Evolutionary conservation across 2,329 filamentous ascomycete species (phyloP), one percentile per base, ranked within the genome.

Genomic region (Aspergillus sp.): DNA sequence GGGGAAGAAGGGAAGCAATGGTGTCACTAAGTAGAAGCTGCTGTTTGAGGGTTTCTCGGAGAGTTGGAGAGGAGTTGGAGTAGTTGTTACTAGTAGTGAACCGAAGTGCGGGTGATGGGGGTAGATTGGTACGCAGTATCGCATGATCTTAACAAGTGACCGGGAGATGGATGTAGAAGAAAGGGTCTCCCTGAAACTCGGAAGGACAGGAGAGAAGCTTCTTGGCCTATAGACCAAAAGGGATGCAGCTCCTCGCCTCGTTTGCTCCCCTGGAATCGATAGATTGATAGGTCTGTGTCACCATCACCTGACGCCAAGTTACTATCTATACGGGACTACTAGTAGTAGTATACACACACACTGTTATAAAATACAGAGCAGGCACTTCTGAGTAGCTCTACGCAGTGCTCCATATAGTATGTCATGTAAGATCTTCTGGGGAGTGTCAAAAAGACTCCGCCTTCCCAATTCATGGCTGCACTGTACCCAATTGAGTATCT

Each of bases 81-180:
- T 44, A 32, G 15, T 23, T 54, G n/a, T 23, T 21, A 44, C 19
- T 17, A 17, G n/a, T 11, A 7, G 10, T 11, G 6, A 10, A 23
- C 8, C 1, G 49, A 6, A n/a, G 17, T 21, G 17, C 32, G 49
- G 49, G 11, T 15, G n/a, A 17, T 17, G 8, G 30, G 10, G 21
- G 13, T 41, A 54, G 36, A 55, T 25, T 19, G 8, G 19, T 19
- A 27, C 17, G n/a, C 8, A 17, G 39, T 13, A 55, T 19, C 53
- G 53, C 39, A 55, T 55, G 53, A 55, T 55, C 25, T 10, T 25
- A 23, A 23, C 51, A 53, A 36, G 13, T 53, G 51, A 53, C 51
- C 19, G n/a, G 23, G 7, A 21, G 27, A 30, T 13, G 52, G 6
- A 11, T 15, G 13, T 17, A 39, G 52, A n/a, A 54, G 19, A 30